A percentile compares a stretch with the other conserved stretches of the same genome.
Conservation (phyloP, 1,139 yeast species). For the Hanseniaspora uvarum region DNA sequence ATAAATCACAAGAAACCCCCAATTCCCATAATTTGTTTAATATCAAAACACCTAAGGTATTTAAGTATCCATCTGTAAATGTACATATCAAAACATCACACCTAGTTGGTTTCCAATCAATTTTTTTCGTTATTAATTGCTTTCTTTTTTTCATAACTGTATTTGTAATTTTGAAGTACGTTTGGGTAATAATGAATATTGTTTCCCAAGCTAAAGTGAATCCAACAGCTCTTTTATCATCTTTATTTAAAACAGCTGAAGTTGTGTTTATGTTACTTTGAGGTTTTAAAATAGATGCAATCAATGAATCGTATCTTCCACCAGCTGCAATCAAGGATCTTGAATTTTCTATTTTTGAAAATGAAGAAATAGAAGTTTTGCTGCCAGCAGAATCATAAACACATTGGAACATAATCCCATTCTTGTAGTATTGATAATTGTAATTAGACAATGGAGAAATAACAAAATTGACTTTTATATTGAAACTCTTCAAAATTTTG, state of each 20-base stretch:
- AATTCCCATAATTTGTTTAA: slow-evolving; percentile 57
- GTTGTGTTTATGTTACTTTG: slow-evolving; percentile 23
- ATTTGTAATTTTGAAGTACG: slow-evolving; percentile 34
- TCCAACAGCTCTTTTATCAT: slow-evolving; percentile 64
- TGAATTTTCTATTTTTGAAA: background rate
- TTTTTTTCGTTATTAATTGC: slow-evolving; percentile 31
- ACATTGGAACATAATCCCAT: slow-evolving; percentile 83
- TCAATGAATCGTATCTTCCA: slow-evolving; percentile 74
- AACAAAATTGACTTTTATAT: slow-evolving; percentile 42
- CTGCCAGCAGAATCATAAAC: slow-evolving; percentile 45
- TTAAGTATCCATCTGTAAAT: slow-evolving; percentile 41
- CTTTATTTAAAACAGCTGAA: slow-evolving; percentile 22
- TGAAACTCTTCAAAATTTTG: slow-evolving; percentile 45
- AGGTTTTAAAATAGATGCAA: slow-evolving; percentile 51
- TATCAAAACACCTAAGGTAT: slow-evolving; percentile 53
- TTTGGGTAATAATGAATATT: slow-evolving; percentile 41
- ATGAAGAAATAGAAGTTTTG: slow-evolving; percentile 23
- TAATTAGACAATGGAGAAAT: slow-evolving; percentile 72
- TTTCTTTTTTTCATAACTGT: slow-evolving; percentile 33
- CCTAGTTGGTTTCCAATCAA: slow-evolving; percentile 43
- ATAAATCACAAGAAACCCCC: slow-evolving; percentile 63
- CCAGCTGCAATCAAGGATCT: slow-evolving; percentile 62
- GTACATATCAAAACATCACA: slow-evolving; percentile 77
- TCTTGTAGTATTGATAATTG: slow-evolving; percentile 63
- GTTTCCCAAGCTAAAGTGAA: slow-evolving; percentile 64